Evolutionary conservation across 1,284 basidiomycete species (phyloP), one percentile per base, ranked within the genome.

Genomic region (Fomitopsis betulina): DNA sequence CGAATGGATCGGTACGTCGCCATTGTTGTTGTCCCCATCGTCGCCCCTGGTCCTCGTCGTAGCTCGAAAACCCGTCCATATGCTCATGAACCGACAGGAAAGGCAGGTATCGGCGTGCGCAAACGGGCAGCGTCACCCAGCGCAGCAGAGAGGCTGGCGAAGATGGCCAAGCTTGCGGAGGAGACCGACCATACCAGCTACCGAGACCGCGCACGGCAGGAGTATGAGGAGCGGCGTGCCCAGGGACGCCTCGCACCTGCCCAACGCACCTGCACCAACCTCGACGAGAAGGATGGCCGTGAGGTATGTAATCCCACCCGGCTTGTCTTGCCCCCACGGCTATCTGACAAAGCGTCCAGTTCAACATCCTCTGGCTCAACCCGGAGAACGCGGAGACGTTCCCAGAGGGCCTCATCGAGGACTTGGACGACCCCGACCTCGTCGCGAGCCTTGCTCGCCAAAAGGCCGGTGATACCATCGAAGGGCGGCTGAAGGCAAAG

Each of bases 281-380:
- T 93, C 13, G 91, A 93, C 68, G 90, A 91, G 70, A 79, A 81
- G 66, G 78, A 77, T 10, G 88, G 82, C 37, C 82, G 83, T 65
- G 71, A 79, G 73, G 91, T 89, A 61, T 67, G 80, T 68, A 43
- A 51, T 38, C 27, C 6, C n/a, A 5, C 55, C 53, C n/a, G 37
- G 12, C n/a, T 12, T 8, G 21, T 47, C 23, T 40, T 5, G 21
- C 12, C 37, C 30, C 7, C 30, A 39, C 15, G 7, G 2, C 23
- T 25, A 10, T 1, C 50, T 52, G n/a, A 32, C 50, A 47, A n/a
- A 42, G 32, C 45, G 32, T 30, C 37, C 55, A 67, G 91, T 91
- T 91, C 72, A 92, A 92, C 67, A 80, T 89, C 30, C 74, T 92
- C 32, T 90, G 87, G 83, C 76, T 93, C 51, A 82, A 91, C 67